Conservation (phyloP, 805 yeast genomes). For the Ogataea trehaloabstinens region DNA sequence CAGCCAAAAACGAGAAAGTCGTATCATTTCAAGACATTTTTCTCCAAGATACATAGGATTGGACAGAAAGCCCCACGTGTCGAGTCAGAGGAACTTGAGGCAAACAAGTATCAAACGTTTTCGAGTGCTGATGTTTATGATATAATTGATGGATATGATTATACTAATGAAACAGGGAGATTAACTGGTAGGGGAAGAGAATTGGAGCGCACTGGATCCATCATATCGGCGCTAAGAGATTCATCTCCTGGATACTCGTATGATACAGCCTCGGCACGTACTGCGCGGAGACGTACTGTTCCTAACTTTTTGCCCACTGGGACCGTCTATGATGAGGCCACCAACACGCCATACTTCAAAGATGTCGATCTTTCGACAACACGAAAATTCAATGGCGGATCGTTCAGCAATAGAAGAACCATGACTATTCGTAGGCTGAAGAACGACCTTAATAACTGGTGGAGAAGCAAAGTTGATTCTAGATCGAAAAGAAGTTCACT, state of each 20-base stretch:
- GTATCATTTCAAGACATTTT: background rate
- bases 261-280: constrained; percentile 2
- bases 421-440: constrained; percentile 12
- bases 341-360: constrained; percentile 17
- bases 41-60: background rate
- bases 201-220: constrained; percentile 11
- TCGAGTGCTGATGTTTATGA: constrained; percentile 19
- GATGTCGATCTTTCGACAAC: constrained; percentile 7
- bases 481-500: constrained; percentile 1
- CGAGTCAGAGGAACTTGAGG: background rate
- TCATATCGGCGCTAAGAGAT: constrained; percentile 6
- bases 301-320: constrained; percentile 12
- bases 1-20: background rate
- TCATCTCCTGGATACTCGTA: constrained; percentile 7
- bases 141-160: constrained; percentile 19
- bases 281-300: constrained; percentile 1
- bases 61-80: background rate
- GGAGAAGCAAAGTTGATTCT: constrained; percentile 10
- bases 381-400: constrained; percentile 4
- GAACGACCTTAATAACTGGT: constrained; percentile 18
- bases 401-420: constrained; percentile 9
- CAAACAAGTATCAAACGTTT: constrained; percentile 2
- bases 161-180: constrained; percentile 14
- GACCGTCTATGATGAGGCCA: constrained; percentile 16
- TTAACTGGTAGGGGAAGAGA: constrained; percentile 9